Base-by-base conservation (phyloP, 805 yeast genomes). In the Candida cerambycidarum region DNA sequence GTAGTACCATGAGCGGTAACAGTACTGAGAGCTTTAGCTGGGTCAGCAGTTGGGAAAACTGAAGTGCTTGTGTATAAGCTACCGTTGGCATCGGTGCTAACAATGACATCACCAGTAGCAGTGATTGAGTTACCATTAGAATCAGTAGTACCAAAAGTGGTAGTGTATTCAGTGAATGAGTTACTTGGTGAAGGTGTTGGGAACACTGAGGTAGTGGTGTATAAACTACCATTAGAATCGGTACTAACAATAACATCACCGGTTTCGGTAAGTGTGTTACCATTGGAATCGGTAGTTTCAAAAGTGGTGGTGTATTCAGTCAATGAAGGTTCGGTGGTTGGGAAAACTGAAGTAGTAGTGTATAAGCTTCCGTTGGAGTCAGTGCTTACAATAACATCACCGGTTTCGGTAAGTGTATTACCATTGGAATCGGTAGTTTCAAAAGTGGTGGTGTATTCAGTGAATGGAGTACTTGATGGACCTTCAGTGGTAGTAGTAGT, bases 201-300 rank as follows among this genome's bases (percentile, higher is more conserved):
- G 36, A 43, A 31, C 9, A 50, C 42, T 35, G 57, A 32, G 19
- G 58, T 51, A 45, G 61, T 45, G 51, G 64, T 56, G 35, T 39
- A 23, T 16, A 40, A 36, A 12, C 27, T 30, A 41, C 44, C 46
- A 13, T 27, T 34, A 7, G 48, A 32, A 32, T 47, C 44, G 11
- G 52, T 44, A 12, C 52, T 45, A 8, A 52, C 48, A 39, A 49
- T 39, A 30, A 51, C 48, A 5, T 29, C 41, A 17, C 35, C 46
- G 19, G 40, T 30, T 14, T 16, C 32, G 16, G 32, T 24, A 4
- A 23, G n/a, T 30, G 43, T 41, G 10, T 30, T 18, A n/a, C 56
- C 56, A 28, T 30, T 44, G 1, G 50, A 34, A 32, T 54, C 45
- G 17, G 57, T 51, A 4, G 56, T 44, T 7, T 47, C 45, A 29